These are phyloP conservation scores for Globisporangium okanoganense DNA, from an alignment of 352 stramenopile species.

Conservation along the genomic window DNA sequence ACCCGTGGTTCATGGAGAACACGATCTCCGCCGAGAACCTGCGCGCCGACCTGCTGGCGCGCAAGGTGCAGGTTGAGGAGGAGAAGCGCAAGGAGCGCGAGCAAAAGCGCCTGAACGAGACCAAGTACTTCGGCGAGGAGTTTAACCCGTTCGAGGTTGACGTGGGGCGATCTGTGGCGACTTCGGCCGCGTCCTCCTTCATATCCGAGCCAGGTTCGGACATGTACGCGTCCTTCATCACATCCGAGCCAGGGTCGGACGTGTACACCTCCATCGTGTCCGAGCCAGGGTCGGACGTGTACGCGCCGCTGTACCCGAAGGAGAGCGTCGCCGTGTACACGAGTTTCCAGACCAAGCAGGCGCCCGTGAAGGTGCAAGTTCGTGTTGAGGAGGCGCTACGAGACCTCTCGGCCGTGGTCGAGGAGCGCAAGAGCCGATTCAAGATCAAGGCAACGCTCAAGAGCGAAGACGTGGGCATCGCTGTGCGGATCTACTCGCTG, in stretches of 20 bases:
- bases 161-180: conserved; percentile 35
- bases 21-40: conserved; percentile 37
- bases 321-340: conserved; percentile 67
- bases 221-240: no score
- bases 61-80: conserved; percentile 43
- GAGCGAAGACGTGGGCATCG: conserved; percentile 49
- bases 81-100: conserved; percentile 24
- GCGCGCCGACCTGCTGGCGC: conserved; percentile 44
- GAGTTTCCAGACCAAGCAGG: conserved; percentile 58
- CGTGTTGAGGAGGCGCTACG: conserved; percentile 50
- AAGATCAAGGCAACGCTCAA: conserved; percentile 72
- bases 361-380: conserved; percentile 44
- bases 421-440: conserved; percentile 59
- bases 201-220: conserved; percentile 32
- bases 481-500: conserved; percentile 63
- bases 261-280: conserved; percentile 27
- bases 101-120: conserved; percentile 16
- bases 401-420: conserved; percentile 42
- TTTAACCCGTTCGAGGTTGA: conserved; percentile 63
- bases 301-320: conserved; percentile 51
- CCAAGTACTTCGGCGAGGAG: conserved; percentile 53
- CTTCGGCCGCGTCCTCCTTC: conserved; percentile 21
- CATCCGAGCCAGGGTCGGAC: conserved; percentile 31
- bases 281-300: conserved; percentile 26
- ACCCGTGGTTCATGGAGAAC: conserved; percentile 61